These are phyloP conservation scores for Cichorium intybus DNA, from an alignment of 140 eudicot species.

Conservation along the genomic window DNA sequence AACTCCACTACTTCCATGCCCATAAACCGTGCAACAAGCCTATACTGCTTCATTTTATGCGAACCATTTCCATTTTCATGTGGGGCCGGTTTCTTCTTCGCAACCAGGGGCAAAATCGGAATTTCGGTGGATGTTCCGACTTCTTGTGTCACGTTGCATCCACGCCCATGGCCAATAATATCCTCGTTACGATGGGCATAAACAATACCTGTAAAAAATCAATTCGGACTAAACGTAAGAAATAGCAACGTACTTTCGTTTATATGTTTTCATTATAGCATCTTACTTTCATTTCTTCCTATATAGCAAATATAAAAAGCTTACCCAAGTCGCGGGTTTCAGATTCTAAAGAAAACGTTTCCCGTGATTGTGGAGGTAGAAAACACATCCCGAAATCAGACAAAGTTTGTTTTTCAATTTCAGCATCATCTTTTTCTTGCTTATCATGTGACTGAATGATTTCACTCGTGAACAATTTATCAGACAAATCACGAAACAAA, in stretches of 20 bases:
- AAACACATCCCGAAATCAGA: constrained; percentile 45
- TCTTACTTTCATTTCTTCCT: background rate
- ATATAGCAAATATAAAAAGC: constrained; percentile 15
- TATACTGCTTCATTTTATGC: constrained; percentile 48
- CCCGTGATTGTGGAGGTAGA: constrained; percentile 42
- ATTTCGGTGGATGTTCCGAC: background rate
- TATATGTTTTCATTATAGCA: too few relatives aligned
- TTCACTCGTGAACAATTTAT: constrained; percentile 86
- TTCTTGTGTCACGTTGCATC: constrained; percentile 29
- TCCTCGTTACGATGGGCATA: constrained; percentile 90
- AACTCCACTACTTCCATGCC: constrained; percentile 72
- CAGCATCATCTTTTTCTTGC: constrained; percentile 36
- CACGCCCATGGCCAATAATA: constrained; percentile 52
- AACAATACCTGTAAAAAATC: constrained; percentile 58
- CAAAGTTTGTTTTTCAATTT: constrained; percentile 33
- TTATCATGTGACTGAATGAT: constrained; percentile 67
- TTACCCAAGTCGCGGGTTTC: constrained; percentile 46
- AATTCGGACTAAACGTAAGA: too few relatives aligned
- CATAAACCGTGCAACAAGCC: constrained; percentile 52
- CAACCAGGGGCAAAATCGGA: constrained; percentile 22
- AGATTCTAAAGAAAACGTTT: constrained; percentile 25
- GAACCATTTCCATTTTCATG: constrained; percentile 24
- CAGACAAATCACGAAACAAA: constrained; percentile 83
- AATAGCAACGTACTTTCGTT: background rate
- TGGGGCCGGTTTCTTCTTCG: constrained; percentile 25